Conservation (phyloP, 768 basidiomycete genomes). For the Brasilioporus rufonigricans region DNA sequence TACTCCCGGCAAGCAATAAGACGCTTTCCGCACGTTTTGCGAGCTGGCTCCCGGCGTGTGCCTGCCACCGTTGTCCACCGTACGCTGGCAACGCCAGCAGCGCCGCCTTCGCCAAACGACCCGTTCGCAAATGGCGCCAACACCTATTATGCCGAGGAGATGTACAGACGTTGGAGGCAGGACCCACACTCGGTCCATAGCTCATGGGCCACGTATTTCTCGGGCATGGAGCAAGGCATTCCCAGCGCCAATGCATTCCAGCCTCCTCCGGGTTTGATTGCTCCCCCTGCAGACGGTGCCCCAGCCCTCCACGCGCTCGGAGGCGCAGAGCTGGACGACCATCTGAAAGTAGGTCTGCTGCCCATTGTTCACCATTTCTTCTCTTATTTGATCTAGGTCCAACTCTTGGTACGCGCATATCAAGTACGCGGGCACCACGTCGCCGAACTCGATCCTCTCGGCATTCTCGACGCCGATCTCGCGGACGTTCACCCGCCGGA, state of each 20-base stretch:
- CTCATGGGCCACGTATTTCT: slow-evolving; percentile 94
- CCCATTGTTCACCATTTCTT: neutral
- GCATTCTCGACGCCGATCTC: slow-evolving; percentile 88
- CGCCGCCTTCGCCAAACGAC: slow-evolving; percentile 72
- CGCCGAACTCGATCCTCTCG: slow-evolving; percentile 93
- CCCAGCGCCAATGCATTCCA: slow-evolving; percentile 78
- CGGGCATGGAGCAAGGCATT: slow-evolving; percentile 87
- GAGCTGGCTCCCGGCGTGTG: slow-evolving; percentile 19
- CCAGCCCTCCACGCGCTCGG: slow-evolving; percentile 67
- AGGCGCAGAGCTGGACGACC: slow-evolving; percentile 84
- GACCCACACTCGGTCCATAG: slow-evolving; percentile 90
- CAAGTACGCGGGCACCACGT: slow-evolving; percentile 98
- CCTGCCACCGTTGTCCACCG: slow-evolving; percentile 26
- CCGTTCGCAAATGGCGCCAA: slow-evolving; percentile 93
- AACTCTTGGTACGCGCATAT: slow-evolving; percentile 96
- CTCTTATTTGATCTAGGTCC: slow-evolving; percentile 55
- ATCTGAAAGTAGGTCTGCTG: slow-evolving; percentile 71
- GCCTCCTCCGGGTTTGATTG: slow-evolving; percentile 72
- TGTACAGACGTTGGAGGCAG: slow-evolving; percentile 90
- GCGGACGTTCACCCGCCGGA: slow-evolving; percentile 78
- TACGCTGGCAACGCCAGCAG: slow-evolving; percentile 46
- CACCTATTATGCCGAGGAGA: slow-evolving; percentile 93
- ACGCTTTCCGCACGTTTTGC: slow-evolving; percentile 32
- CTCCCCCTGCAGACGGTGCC: slow-evolving; percentile 74
- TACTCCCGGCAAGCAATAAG: slow-evolving; percentile 37